A percentile compares a stretch with the other conserved stretches of the same genome.
Evolutionary conservation across 352 stramenopile genomes (phyloP).

Genomic region (Peronospora farinosa): DNA sequence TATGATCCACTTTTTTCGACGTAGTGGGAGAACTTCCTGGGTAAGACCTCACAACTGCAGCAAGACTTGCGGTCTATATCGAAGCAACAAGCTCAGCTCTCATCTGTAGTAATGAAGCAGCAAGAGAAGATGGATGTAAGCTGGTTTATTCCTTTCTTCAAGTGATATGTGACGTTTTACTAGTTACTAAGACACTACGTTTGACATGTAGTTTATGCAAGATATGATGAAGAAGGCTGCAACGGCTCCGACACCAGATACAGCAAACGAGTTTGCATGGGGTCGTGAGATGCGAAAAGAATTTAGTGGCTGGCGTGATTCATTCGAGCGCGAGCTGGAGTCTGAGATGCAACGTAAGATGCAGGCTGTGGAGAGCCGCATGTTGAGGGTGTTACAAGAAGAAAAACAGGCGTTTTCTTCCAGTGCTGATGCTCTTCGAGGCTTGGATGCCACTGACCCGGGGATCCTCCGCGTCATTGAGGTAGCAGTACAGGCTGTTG

Average conservation of each 20-base stretch:
- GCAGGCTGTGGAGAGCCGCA: conserved; percentile 47
- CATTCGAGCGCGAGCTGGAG: conserved; percentile 37
- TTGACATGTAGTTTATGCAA: conserved; percentile 16
- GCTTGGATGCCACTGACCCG: conserved; percentile 49
- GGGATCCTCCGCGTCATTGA: conserved; percentile 35
- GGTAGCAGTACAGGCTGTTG: conserved; percentile 47
- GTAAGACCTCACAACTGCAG: conserved; percentile 33
- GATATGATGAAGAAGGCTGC: conserved; percentile 20
- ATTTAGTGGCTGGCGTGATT: conserved; percentile 29
- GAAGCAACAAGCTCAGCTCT: conserved; percentile 29
- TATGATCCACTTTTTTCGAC: background rate
- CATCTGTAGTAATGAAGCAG: conserved; percentile 29
- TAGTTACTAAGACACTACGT: background rate
- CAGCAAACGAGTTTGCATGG: conserved; percentile 4
- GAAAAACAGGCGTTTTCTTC: conserved; percentile 53
- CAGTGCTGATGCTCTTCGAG: conserved; percentile 43
- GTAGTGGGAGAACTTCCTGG: conserved; percentile 52
- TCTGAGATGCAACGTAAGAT: conserved; percentile 45
- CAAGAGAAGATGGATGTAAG: conserved; percentile 42
- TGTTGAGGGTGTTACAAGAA: conserved; percentile 49
- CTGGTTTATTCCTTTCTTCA: background rate
- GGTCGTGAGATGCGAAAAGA: conserved; percentile 25
- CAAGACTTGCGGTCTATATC: conserved; percentile 24
- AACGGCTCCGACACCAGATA: conserved; percentile 2
- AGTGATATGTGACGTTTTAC: conserved; percentile 2